Evolutionary conservation across 2,329 filamentous ascomycete species (phyloP).

Genomic region (Arthrobotrys iridis): DNA sequence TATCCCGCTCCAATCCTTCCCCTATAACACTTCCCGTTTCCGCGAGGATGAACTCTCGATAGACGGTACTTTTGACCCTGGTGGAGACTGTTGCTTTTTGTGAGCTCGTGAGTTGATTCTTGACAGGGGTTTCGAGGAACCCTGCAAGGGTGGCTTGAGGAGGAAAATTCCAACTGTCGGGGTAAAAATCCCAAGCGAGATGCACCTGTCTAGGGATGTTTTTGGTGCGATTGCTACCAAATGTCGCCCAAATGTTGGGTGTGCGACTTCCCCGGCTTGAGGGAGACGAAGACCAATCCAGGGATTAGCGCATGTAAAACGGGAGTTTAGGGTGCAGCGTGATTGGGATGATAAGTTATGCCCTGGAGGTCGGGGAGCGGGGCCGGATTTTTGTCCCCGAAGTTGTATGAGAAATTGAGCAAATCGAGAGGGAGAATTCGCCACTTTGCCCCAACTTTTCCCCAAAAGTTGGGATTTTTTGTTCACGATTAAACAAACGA

Average conservation of each 20-base stretch:
- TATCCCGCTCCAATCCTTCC: constrained; percentile 26
- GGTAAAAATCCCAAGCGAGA: constrained; percentile 39
- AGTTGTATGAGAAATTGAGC: constrained; percentile 37
- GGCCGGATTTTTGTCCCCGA: constrained; percentile 25
- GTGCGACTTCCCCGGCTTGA: constrained; percentile 3
- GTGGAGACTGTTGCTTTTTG: constrained; percentile 37
- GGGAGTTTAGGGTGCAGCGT: constrained; percentile 6
- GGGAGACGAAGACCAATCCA: constrained; percentile 17
- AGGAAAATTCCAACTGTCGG: constrained; percentile 17
- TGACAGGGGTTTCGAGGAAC: constrained; percentile 9
- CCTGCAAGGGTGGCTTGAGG: constrained; percentile 2
- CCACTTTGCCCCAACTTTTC: constrained; percentile 26
- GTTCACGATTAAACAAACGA: constrained; percentile 12
- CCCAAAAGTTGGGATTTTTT: constrained; percentile 30
- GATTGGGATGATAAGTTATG: constrained; percentile 25
- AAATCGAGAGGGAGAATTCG: constrained; percentile 42
- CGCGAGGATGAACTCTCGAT: constrained; percentile 38
- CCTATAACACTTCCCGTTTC: constrained; percentile 31
- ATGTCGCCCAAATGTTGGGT: constrained; percentile 5
- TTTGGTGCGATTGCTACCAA: constrained; percentile 13
- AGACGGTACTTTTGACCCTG: constrained; percentile 24
- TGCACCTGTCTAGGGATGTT: not conserved
- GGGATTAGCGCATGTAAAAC: constrained; percentile 23
- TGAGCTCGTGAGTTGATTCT: constrained; percentile 19
- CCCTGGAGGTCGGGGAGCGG: constrained; percentile 46